phyloP scores from a whole-genome alignment of 352 stramenopile species.

The Phytophthora capsici region DNA sequence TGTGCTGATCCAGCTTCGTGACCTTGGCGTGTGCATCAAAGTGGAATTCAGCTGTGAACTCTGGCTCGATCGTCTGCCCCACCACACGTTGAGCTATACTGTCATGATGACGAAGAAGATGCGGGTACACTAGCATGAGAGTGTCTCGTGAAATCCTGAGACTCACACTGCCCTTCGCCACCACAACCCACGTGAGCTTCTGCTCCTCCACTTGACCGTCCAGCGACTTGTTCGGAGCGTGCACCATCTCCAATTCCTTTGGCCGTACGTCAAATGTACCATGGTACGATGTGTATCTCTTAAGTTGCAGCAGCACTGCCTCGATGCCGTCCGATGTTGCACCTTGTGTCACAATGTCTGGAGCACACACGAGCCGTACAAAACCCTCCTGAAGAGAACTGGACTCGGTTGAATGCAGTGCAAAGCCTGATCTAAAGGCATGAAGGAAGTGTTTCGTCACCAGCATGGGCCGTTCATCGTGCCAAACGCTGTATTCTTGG shows the following conservation, averaged over 20 bases:
- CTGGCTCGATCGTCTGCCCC: constrained; percentile 64
- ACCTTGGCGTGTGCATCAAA: constrained; percentile 62
- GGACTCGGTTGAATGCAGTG: constrained; percentile 65
- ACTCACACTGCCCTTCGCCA: constrained; percentile 43
- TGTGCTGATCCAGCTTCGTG: constrained; percentile 56
- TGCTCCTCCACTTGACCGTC: constrained; percentile 14
- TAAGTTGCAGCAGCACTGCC: constrained; percentile 66
- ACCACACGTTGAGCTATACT: constrained; percentile 56
- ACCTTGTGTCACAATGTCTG: constrained; percentile 35
- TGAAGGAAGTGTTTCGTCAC: constrained; percentile 60
- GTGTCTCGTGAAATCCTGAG: constrained; percentile 72
- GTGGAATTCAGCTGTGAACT: constrained; percentile 56
- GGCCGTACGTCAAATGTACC: constrained; percentile 50
- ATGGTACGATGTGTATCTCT: constrained; percentile 78
- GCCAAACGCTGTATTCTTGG: constrained; percentile 1
- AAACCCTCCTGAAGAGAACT: constrained; percentile 68
- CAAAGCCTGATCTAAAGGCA: constrained; percentile 63
- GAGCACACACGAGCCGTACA: constrained; percentile 52
- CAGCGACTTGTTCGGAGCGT: constrained; percentile 24
- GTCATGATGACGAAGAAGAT: constrained; percentile 61
- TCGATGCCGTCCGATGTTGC: constrained; percentile 41
- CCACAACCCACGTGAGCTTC: constrained; percentile 42
- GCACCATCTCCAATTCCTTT: constrained; percentile 27
- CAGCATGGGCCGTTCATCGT: constrained; percentile 35
- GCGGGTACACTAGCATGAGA: constrained; percentile 73